Base-by-base conservation (phyloP, 805 yeast species). In the Schwanniomyces pseudopolymorphus region DNA sequence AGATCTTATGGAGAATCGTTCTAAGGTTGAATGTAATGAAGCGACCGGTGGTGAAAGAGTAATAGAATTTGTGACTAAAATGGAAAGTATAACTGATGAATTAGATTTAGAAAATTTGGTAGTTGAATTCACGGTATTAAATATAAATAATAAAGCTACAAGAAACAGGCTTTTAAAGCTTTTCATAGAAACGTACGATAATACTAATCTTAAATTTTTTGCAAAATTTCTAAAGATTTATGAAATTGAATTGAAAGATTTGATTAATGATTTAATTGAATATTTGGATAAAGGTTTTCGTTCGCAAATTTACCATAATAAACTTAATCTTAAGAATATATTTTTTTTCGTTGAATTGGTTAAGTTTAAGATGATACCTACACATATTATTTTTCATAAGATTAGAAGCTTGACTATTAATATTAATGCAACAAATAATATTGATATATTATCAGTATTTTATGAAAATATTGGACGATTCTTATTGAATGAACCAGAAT, bases 381-480 rank as follows among this genome's bases (percentile, higher is more conserved):
- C 74, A n/a, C 84, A 82, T 61, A 74, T 84, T 47, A 71, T 84
- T 10, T 85, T 89, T 59, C 91, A 89, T 62, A 86, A 85, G 58
- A 75, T 90, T 40, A 74, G 89, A 55, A 66, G 75, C 1, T 66
- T 88, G 52, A 78, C 86, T 1, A 56, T 80, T 45, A 77, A 78
- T 43, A 57, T 76, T 16, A 70, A 76, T 5, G 70, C 75, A 0
- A 74, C 81, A 7, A 77, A 78, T 49, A 87, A 85, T 59, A 76
- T 87, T 47, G 96, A 87, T 54, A 77, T 84, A 6, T 65, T 90
- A 46, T 73, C 81, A 8, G 75, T 84, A n/a, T 67, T 89, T 37
- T 84, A 89, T 56, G 96, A 90, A 55, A 72, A 80, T 31, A 77
- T 88, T 54, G 96, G 96, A 0, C 72, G 81, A 47, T 80, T 83